Percentiles rank a stretch among this genome's conserved stretches.
These are phyloP conservation scores for Opeltia flavorubescens DNA, from an alignment of 495 filamentous ascomycete species.

Conservation along the genomic window DNA sequence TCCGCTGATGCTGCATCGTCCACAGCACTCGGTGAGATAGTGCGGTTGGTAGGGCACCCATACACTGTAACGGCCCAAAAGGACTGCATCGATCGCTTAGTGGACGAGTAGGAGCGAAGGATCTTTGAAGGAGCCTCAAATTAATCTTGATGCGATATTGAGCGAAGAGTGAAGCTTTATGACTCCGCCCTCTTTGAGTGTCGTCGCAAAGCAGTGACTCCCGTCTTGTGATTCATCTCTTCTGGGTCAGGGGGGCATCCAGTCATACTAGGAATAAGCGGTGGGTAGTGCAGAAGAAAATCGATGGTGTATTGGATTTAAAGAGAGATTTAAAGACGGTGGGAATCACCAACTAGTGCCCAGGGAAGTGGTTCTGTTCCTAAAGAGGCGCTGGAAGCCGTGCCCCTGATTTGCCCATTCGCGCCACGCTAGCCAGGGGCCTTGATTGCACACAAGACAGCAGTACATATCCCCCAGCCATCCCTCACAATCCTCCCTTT, in stretches of 20 bases:
- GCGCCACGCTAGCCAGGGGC: background rate
- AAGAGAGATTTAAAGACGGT: too few relatives aligned
- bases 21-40: background rate
- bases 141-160: background rate
- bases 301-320: too few relatives aligned
- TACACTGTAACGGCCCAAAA: conserved; percentile 3
- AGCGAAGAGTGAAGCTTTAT: background rate
- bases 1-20: background rate
- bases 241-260: too few relatives aligned
- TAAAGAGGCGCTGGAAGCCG: background rate
- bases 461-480: background rate
- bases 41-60: conserved; percentile 8
- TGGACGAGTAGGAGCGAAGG: background rate
- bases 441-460: background rate
- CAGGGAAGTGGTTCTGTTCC: background rate
- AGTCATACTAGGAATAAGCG: too few relatives aligned
- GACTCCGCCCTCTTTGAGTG: too few relatives aligned
- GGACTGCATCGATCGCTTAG: background rate
- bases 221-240: too few relatives aligned
- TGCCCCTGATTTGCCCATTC: background rate
- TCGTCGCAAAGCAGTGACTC: too few relatives aligned
- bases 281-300: too few relatives aligned
- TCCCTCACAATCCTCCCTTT: conserved; percentile 1
- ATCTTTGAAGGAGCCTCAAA: background rate
- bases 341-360: too few relatives aligned